These are phyloP conservation scores for Colletotrichum abscissum DNA, from an alignment of 2,329 filamentous ascomycete species.

Conservation along the genomic window DNA sequence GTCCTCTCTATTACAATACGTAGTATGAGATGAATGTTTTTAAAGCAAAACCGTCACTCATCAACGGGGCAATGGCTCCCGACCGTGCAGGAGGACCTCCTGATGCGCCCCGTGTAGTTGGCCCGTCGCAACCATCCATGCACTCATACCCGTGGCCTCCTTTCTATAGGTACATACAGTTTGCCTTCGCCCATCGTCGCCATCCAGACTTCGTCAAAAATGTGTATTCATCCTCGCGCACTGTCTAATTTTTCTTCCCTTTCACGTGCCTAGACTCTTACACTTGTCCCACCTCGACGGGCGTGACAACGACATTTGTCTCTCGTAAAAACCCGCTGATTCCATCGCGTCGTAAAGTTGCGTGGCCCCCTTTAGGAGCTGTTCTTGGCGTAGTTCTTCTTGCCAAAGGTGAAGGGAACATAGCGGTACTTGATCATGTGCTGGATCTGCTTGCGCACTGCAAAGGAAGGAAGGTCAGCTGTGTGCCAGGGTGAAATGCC, in stretches of 20 bases:
- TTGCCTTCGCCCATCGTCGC: constrained; percentile 15
- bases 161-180: constrained; percentile 30
- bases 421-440: constrained; percentile 99
- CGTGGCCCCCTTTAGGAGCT: constrained; percentile 51
- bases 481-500: not conserved
- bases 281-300: not conserved
- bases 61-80: constrained; percentile 25
- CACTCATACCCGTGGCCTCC: constrained; percentile 20
- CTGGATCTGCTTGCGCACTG: constrained; percentile 99
- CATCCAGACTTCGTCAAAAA: constrained; percentile 10
- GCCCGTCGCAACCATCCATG: constrained; percentile 28
- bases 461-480: not conserved
- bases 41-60: constrained; percentile 31
- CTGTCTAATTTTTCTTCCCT: constrained; percentile 16
- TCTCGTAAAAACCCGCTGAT: not conserved
- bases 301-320: not conserved
- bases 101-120: constrained; percentile 29
- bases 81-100: constrained; percentile 17
- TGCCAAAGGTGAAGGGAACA: constrained; percentile 92
- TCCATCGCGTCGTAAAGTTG: constrained; percentile 19
- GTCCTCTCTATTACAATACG: constrained; percentile 32
- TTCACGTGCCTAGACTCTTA: constrained; percentile 27
- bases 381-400: constrained; percentile 81
- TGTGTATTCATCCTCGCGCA: constrained; percentile 13
- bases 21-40: constrained; percentile 32